Evolutionary conservation across 768 basidiomycete genomes (phyloP), one percentile per base, ranked within the genome.

Genomic region (Lentinus tigrinus): DNA sequence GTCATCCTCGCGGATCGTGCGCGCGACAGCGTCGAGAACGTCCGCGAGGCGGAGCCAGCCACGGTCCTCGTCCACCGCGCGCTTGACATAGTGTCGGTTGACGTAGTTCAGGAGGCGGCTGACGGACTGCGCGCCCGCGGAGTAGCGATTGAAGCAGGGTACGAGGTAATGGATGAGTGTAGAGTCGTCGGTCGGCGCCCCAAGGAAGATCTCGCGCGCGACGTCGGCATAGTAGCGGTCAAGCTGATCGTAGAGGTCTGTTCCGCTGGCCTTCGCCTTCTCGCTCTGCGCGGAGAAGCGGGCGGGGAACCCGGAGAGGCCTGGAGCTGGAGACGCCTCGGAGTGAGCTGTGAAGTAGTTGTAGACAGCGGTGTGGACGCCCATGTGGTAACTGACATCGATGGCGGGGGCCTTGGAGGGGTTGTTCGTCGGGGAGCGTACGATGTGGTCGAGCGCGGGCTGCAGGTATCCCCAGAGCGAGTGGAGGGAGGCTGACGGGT

Each of bases 361-460:
- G 77, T 91, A 91, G 55, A 85, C 84, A n/a, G 88, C 87, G 19
- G 89, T 88, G 71, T 91, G 88, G 39, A 91, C 85, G 57, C 88
- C 87, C 69, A 87, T 83, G 67, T 90, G 88, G 63, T 88, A 87
- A 26, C 74, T 79, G 55, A 87, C 79, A 62, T 89, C 89, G 64
- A 91, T 84, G 13, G 85, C 75, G 36, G 89, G 89, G 6, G 87
- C 83, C 68, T 87, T 89, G 61, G 75, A 72, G 50, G 75, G 63
- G 61, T 79, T 76, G 67, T 86, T 85, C 28, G 82, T 81, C 27
- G 87, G 80, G n/a, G 82, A 82, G 62, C 85, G 85, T 57, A 91
- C 75, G 68, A 91, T 89, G 69, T 91, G 88, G 67, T 90, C 85
- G 38, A 91, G 74, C 24, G 89, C 89, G 31, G 90, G 89, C 50